phyloP scores from a whole-genome alignment of 441 rosid genomes.

The Biscutella laevigata region DNA sequence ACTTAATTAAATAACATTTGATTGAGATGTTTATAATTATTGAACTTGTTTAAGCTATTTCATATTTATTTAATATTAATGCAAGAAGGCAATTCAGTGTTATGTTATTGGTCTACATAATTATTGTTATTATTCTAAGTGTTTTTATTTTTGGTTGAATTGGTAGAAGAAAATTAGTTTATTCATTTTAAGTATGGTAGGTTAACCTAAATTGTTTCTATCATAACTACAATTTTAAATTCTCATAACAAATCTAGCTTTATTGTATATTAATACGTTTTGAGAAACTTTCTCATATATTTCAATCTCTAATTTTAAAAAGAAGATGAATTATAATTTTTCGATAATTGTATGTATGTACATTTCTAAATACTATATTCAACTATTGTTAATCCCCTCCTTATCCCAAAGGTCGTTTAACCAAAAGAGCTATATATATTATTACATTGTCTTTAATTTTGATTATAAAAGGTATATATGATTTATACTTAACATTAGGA shows the following conservation, averaged over 20 bases:
- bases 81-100: conserved; percentile 18
- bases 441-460: conserved; percentile 7
- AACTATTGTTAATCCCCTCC: background rate
- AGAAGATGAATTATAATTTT: background rate
- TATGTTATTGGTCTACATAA: conserved; percentile 23
- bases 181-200: conserved; percentile 18
- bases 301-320: background rate
- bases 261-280: background rate
- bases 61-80: conserved; percentile 10
- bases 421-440: conserved; percentile 5
- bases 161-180: conserved; percentile 21
- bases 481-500: background rate
- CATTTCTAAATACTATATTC: too few relatives aligned
- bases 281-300: background rate
- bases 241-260: too few relatives aligned
- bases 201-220: conserved; percentile 22
- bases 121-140: conserved; percentile 19
- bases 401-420: conserved; percentile 16
- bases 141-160: conserved; percentile 27
- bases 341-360: background rate
- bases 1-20: conserved; percentile 28
- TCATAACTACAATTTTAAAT: background rate
- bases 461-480: background rate
- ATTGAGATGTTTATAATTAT: conserved; percentile 21
- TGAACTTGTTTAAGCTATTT: background rate